These are phyloP conservation scores for Trametes cinnabarina DNA, from an alignment of 768 basidiomycete genomes.

Conservation along the genomic window DNA sequence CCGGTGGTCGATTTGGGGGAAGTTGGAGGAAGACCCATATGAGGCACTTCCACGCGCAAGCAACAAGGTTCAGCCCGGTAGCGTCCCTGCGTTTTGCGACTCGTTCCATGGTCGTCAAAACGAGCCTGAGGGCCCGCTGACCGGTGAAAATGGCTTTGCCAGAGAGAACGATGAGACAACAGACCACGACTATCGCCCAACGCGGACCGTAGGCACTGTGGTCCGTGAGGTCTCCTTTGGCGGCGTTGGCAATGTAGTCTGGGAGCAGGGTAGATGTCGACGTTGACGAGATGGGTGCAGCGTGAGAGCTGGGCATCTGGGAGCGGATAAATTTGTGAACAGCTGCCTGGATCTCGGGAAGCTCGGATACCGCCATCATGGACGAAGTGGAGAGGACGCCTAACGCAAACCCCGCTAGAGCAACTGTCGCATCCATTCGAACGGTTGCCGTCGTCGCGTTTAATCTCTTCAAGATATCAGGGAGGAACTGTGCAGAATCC, in stretches of 20 bases:
- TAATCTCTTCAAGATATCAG: background rate
- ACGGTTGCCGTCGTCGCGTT: background rate
- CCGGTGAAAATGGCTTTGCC: conserved; percentile 45
- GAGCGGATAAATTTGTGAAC: background rate
- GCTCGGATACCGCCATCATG: too few relatives aligned
- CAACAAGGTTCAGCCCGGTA: conserved; percentile 38
- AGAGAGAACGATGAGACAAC: conserved; percentile 48
- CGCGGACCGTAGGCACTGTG: conserved; percentile 26
- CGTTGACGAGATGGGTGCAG: background rate
- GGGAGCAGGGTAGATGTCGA: background rate
- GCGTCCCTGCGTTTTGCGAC: conserved; percentile 35
- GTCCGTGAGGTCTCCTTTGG: background rate
- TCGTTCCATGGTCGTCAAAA: conserved; percentile 35
- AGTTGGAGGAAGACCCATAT: conserved; percentile 55
- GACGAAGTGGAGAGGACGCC: background rate
- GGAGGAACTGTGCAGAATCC: background rate
- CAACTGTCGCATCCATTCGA: conserved; percentile 1
- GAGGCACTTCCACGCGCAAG: conserved; percentile 51
- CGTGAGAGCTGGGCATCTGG: background rate
- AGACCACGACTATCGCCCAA: conserved; percentile 45
- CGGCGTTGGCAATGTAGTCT: background rate
- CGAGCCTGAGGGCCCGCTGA: conserved; percentile 36
- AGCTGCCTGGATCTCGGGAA: background rate
- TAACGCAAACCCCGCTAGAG: conserved; percentile 7
- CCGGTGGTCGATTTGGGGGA: too few relatives aligned